Evolutionary conservation across 805 yeast species (phyloP), one percentile per base, ranked within the genome.

Genomic region (Ogataea methanolica): DNA sequence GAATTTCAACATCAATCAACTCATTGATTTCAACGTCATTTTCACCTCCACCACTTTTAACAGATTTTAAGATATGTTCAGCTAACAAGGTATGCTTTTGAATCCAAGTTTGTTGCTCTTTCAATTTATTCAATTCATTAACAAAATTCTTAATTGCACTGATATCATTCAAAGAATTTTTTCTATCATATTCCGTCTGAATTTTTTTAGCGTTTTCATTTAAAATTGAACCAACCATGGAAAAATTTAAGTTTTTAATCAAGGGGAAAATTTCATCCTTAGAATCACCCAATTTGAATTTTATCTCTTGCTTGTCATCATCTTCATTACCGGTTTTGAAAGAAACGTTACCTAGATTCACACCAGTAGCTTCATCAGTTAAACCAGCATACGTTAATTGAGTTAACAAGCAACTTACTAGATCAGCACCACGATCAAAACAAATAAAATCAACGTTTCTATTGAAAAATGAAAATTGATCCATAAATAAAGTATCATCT

Each of bases 331-430:
- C 52, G 1, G 61, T 16, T 3, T 48, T 48, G 39, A 54, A 35
- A 6, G 56, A 56, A 6, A 67, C 56, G 3, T 57, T 68, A 50
- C 74, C 75, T 12, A 73, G 60, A 14, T 74, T 70, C 6, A 83
- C 67, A 5, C 77, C 80, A 54, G 80, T 73, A 12, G 80, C 62
- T 56, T 91, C 97, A 61, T 87, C 91, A 19, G 90, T 70, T 15
- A 94, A 70, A 0, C 98, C 99, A 16, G 78, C 72, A 62, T 91
- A 92, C 2, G 89, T 86, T 56, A 91, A 67, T 57, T 91, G 97
- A 23, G 82, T 79, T 46, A 89, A 67, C 11, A 88, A 58, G 1
- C 89, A 83, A 1, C 96, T 80, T 5, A 86, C 63, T 39, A 79
- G 74, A 66, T 92, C 99, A 29, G 83, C 63, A 45, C 83, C 79